Percentiles rank a stretch among this genome's conserved stretches.
phyloP scores from a whole-genome alignment of 805 yeast species.

The Tetrapisispora nanseiensis region DNA sequence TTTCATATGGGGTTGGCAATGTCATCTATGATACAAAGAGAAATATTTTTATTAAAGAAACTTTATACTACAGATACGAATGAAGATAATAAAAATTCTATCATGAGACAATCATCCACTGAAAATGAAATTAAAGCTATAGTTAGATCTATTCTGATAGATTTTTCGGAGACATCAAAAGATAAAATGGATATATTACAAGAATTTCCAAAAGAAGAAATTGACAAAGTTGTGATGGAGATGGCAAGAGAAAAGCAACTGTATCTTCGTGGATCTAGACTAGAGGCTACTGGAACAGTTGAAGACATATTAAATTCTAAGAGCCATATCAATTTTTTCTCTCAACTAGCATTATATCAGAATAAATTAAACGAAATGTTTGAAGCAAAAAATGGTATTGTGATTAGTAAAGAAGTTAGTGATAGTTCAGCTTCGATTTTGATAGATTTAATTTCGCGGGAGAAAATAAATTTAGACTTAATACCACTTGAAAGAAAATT shows the following conservation, averaged over 20 bases:
- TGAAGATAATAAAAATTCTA: slow-evolving; percentile 7
- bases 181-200: slow-evolving; percentile 28
- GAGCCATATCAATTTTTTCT: slow-evolving; percentile 32
- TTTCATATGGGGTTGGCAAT: slow-evolving; percentile 38
- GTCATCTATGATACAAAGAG: slow-evolving; percentile 64
- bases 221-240: slow-evolving; percentile 33
- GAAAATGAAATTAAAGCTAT: slow-evolving; percentile 25
- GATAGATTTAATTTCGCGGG: slow-evolving; percentile 42
- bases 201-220: slow-evolving; percentile 41
- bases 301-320: slow-evolving; percentile 20
- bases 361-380: slow-evolving; percentile 34
- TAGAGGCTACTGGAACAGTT: slow-evolving; percentile 17
- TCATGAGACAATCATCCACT: slow-evolving; percentile 7
- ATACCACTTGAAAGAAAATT: slow-evolving; percentile 45
- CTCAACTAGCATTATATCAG: slow-evolving; percentile 39
- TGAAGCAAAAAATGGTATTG: slow-evolving; percentile 41
- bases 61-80: slow-evolving; percentile 29
- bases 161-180: slow-evolving; percentile 20
- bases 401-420: slow-evolving; percentile 44
- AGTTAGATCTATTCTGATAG: slow-evolving; percentile 30
- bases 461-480: slow-evolving; percentile 36
- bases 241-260: slow-evolving; percentile 46
- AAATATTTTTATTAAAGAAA: slow-evolving; percentile 39
- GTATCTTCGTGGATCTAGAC: slow-evolving; percentile 38
- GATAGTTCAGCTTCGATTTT: slow-evolving; percentile 57